These are phyloP conservation scores for Salix dunnii DNA, from an alignment of 345 rosid species.

Conservation along the genomic window DNA sequence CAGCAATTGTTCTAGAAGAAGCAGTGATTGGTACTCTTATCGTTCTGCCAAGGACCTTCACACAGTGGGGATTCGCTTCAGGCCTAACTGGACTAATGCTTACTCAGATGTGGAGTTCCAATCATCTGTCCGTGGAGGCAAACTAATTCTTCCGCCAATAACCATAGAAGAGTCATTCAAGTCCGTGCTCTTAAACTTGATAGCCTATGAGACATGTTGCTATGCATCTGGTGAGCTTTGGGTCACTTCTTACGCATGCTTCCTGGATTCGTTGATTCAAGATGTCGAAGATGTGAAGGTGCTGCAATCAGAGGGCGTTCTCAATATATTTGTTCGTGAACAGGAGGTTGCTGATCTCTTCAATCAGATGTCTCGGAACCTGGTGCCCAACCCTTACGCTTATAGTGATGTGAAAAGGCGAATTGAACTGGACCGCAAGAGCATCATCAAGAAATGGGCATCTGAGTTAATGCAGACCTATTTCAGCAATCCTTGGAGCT, in stretches of 20 bases:
- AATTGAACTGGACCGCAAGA: constrained; percentile 4
- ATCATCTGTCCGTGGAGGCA: background rate
- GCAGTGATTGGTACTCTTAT: background rate
- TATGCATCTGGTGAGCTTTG: background rate
- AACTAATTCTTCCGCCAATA: constrained; percentile 15
- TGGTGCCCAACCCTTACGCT: constrained; percentile 9
- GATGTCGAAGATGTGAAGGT: constrained; percentile 15
- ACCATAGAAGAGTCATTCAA: constrained; percentile 16
- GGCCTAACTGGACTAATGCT: background rate
- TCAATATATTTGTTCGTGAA: constrained; percentile 16
- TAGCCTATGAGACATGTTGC: constrained; percentile 23
- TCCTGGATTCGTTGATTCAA: constrained; percentile 21
- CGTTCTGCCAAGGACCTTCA: background rate
- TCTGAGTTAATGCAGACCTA: background rate
- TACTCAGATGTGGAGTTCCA: background rate
- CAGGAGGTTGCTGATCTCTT: constrained; percentile 15
- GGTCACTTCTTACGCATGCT: constrained; percentile 16
- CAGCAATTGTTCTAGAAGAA: too few species aligned
- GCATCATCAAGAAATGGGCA: background rate
- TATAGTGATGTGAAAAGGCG: background rate
- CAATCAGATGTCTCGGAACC: constrained; percentile 7
- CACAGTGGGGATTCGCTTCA: background rate
- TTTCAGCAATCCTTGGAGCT: constrained; percentile 9
- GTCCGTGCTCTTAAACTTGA: constrained; percentile 20
- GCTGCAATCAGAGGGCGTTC: constrained; percentile 8